Percentiles rank a stretch among this genome's conserved stretches.
phyloP scores from a whole-genome alignment of 495 filamentous ascomycete genomes.

The Terfezia boudieri region DNA sequence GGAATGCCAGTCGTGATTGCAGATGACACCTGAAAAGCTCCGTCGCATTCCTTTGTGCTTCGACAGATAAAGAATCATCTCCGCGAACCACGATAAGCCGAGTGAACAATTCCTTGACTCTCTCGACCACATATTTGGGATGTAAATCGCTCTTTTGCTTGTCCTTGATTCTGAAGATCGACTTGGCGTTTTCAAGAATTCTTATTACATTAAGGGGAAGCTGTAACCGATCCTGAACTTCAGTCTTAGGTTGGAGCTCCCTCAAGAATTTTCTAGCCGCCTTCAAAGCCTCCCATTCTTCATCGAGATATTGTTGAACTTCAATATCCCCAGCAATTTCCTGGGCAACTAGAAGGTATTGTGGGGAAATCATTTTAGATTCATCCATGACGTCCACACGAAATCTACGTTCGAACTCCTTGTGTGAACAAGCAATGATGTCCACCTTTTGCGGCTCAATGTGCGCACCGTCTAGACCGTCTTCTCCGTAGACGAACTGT shows the following conservation, averaged over 20 bases:
- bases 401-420: conserved; percentile 53
- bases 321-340: conserved; percentile 71
- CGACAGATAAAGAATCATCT: conserved; percentile 51
- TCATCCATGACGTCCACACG: conserved; percentile 88
- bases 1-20: conserved; percentile 76
- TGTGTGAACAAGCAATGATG: conserved; percentile 50
- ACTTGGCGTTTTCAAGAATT: conserved; percentile 72
- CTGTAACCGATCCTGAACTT: conserved; percentile 62
- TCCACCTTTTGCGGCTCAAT: conserved; percentile 87
- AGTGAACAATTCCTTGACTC: conserved; percentile 52
- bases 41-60: conserved; percentile 75
- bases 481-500: conserved; percentile 94
- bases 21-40: conserved; percentile 77
- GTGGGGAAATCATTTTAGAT: conserved; percentile 35
- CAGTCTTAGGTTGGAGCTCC: conserved; percentile 24
- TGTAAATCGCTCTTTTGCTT: conserved; percentile 67
- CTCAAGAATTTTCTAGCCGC: conserved; percentile 58
- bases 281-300: conserved; percentile 62
- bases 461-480: conserved; percentile 70
- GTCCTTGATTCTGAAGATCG: conserved; percentile 75
- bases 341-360: conserved; percentile 61
- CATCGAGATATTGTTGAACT: conserved; percentile 65
- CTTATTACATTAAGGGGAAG: conserved; percentile 78
- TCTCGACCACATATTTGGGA: conserved; percentile 69
- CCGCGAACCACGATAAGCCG: conserved; percentile 67